Percentiles rank a stretch among this genome's conserved stretches.
Conservation (phyloP, 371 early-diverging fungal species). For the Mucor velutinosus region DNA sequence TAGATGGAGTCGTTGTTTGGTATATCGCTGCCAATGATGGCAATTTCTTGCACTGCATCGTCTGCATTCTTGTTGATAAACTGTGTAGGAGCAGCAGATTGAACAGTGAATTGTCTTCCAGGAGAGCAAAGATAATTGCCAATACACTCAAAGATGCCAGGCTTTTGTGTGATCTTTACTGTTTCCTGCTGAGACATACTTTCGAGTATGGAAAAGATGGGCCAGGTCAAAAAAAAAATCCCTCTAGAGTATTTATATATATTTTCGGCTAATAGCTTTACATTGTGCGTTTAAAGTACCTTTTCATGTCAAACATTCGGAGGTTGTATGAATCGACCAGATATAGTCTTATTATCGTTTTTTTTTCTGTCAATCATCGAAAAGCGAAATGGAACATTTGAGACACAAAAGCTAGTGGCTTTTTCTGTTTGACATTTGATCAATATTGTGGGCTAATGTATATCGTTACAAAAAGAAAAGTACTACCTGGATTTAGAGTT, state of each 20-base stretch:
- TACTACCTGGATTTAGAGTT: neutral
- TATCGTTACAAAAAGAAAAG: neutral
- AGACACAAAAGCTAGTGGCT: neutral
- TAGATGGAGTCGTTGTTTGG: neutral
- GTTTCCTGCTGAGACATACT: neutral
- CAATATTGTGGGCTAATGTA: neutral
- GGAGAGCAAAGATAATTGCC: conserved; percentile 10
- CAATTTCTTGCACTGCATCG: neutral
- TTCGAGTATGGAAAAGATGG: neutral
- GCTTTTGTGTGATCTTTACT: neutral
- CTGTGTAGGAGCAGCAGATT: conserved; percentile 24
- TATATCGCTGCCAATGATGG: neutral
- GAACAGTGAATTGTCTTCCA: conserved; percentile 14
- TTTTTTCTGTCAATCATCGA: neutral
- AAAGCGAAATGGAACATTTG: neutral
- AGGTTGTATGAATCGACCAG: neutral
- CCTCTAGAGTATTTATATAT: neutral
- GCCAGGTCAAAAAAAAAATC: neutral
- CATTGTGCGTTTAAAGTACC: neutral
- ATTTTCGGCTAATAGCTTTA: neutral
- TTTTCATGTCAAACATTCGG: neutral
- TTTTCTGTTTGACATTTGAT: neutral
- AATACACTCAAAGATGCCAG: neutral
- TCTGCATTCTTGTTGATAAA: neutral
- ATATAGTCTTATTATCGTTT: neutral